Evolutionary conservation across 345 rosid species (phyloP), one percentile per base, ranked within the genome.

Genomic region (Lepidium didymum): DNA sequence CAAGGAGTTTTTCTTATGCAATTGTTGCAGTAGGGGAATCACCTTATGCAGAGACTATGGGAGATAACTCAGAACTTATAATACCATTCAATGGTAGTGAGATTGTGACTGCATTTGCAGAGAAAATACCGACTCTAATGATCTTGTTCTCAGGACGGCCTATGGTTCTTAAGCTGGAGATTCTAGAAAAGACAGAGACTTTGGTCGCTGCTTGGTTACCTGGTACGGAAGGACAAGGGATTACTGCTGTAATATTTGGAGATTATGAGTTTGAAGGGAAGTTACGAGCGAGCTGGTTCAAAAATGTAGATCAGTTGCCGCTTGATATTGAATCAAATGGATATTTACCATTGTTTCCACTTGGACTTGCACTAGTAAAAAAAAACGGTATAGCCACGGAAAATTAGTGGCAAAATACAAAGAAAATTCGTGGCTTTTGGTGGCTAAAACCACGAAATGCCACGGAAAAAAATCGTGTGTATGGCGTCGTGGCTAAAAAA

Each of bases 111-210:
- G 53, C 74, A 8, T 82, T 87, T 0, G 78, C 94, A 0, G 89
- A 82, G 21, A 77, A 72, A 68, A 68, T 83, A 23, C 92, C 94
- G 44, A 87, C 88, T 8, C 67, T 87, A 57, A 82, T 43, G 46
- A 74, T 90, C 65, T 46, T 87, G 67, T 56, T 90, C 54, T 81
- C 92, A 4, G 96, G 94, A 72, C 83, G 92, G 59, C 92, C 94
- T 38, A 38, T 86, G 64, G 81, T 81, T 64, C 19, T 87, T 34
- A 84, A 86, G 37, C 82, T 87, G 41, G 37, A 50, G 29, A 33
- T 86, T 27, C 65, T 83, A 68, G 85, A 79, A 54, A 84, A 90
- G 77, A 57, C 75, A 10, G 87, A 86, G 52, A 88, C 86, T 34
- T 34, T 87, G 3, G 77, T 87, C 34, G 91, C 68, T 45, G 68